phyloP scores from a whole-genome alignment of 2,329 filamentous ascomycete genomes.

The Bretziella fagacearum region DNA sequence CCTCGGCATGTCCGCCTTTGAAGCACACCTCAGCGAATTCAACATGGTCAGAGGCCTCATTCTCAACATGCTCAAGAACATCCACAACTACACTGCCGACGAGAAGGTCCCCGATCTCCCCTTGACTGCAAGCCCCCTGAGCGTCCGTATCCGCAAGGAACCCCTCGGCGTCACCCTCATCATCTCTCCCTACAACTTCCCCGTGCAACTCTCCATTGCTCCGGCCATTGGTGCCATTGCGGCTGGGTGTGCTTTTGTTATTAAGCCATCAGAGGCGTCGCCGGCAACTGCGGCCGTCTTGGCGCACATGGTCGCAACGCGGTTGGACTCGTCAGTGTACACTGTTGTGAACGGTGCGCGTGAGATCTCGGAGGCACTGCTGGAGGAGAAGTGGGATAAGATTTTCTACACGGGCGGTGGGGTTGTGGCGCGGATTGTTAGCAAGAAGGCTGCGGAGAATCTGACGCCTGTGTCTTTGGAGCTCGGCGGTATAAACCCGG shows the following conservation, averaged over 20 bases:
- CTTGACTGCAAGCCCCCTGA: slow-evolving; percentile 36
- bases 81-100: slow-evolving; percentile 70
- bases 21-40: slow-evolving; percentile 58
- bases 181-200: slow-evolving; percentile 91
- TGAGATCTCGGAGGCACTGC: slow-evolving; percentile 61
- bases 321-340: slow-evolving; percentile 64
- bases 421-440: slow-evolving; percentile 67
- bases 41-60: slow-evolving; percentile 69
- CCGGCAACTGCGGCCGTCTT: slow-evolving; percentile 62
- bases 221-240: slow-evolving; percentile 81
- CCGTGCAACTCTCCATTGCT: slow-evolving; percentile 60
- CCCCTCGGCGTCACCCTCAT: slow-evolving; percentile 69
- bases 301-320: slow-evolving; percentile 57
- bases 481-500: slow-evolving; percentile 81
- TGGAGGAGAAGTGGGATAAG: slow-evolving; percentile 91
- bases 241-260: slow-evolving; percentile 71
- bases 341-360: slow-evolving; percentile 64
- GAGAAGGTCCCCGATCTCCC: slow-evolving; percentile 53
- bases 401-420: slow-evolving; percentile 87
- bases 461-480: slow-evolving; percentile 80
- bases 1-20: slow-evolving; percentile 59
- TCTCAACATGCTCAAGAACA: slow-evolving; percentile 57
- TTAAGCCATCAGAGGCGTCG: slow-evolving; percentile 81
- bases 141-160: slow-evolving; percentile 66
- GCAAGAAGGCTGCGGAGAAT: slow-evolving; percentile 75